Base-by-base conservation (phyloP, 257 asterid species). In the Solanum gracilifrons region DNA sequence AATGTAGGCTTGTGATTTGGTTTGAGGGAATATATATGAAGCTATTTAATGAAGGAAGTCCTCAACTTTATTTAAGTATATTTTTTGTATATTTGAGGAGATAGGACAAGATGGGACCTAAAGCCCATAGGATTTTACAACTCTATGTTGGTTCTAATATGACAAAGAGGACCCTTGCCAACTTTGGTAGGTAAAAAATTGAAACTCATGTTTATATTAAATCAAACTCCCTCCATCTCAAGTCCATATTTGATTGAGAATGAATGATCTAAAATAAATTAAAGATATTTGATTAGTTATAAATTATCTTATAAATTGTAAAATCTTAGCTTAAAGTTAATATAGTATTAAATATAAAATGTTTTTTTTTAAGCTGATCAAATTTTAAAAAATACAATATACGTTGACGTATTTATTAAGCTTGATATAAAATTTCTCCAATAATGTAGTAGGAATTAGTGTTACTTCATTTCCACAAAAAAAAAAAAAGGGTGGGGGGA, bases 41-140 rank as follows among this genome's bases (percentile, higher is more conserved):
- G 90, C 91, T 93, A 93, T 94, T 93, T 95, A 93, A 93, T 89
- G 75, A 73, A 89, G 91, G n/a, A 86, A 80, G 11, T 41, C 5
- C 23, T 43, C 58, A 76, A 86, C 64, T 55, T 41, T 68, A 3
- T 25, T 66, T 16, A 51, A 51, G 60, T 51, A 15, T 16, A 16
- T 21, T 51, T 7, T 23, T 86, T 10, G 13, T 51, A 27, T 68
- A 27, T 68, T 68, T 32, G 39, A 71, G 77, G 77, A 31, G 20
- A 71, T 15, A 15, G 6, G 77, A 31, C 39, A 71, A 71, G 13
- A 62, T 46, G 71, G 87, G 89, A 6, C 20, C 89, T 83, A 36
- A 31, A 43, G 15, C 85, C 76, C 73, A 36, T 37, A 37, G 85
- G 73, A 16, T 84, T 39, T 83, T 46, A 82, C 75, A 29, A 23